Evolutionary conservation across 495 filamentous ascomycete genomes (phyloP), one percentile per base, ranked within the genome.

Genomic region (Immersiella caudata): DNA sequence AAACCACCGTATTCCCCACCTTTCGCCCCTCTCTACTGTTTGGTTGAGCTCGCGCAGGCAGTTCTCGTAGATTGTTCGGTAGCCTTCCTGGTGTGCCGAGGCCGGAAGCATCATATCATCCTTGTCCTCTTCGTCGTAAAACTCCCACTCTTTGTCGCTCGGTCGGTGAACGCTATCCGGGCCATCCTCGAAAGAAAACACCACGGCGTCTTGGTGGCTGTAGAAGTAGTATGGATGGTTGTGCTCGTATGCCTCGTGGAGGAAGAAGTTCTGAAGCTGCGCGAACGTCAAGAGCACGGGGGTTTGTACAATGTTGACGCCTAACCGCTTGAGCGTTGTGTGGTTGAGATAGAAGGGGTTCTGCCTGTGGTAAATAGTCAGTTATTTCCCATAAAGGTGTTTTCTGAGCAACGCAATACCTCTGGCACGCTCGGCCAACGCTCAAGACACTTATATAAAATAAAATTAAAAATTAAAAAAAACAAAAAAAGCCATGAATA

Each of bases 301-400:
- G 0, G 87, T 87, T 35, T 77, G 76, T 12, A 89, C 55, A 54
- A 90, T 72, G 65, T 86, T 85, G 51, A 90, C 84, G 6, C 86
- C 84, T 9, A 87, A 80, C 9, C 79, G 70, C 16, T 73, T 71
- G n/a, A 90, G 76, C 0, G 79, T 75, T 0, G 79, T 78, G 73
- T 89, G 84, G 74, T 88, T 84, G 22, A 90, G 74, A 74, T 80
- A 89, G 78, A 87, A 89, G 14, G 87, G 86, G 68, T 89, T 89
- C 66, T 88, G 84, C n/a, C n/a, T n/a, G n/a, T n/a, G n/a, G n/a
- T n/a, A n/a, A n/a, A n/a, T n/a, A n/a, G n/a, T n/a, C n/a, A n/a
- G n/a, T n/a, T n/a, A n/a, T n/a, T n/a, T n/a, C n/a, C n/a, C n/a
- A n/a, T n/a, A n/a, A n/a, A n/a, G n/a, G n/a, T n/a, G n/a, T n/a